Evolutionary conservation across 2,329 filamentous ascomycete genomes (phyloP).

Genomic region (Pyricularia sp.): DNA sequence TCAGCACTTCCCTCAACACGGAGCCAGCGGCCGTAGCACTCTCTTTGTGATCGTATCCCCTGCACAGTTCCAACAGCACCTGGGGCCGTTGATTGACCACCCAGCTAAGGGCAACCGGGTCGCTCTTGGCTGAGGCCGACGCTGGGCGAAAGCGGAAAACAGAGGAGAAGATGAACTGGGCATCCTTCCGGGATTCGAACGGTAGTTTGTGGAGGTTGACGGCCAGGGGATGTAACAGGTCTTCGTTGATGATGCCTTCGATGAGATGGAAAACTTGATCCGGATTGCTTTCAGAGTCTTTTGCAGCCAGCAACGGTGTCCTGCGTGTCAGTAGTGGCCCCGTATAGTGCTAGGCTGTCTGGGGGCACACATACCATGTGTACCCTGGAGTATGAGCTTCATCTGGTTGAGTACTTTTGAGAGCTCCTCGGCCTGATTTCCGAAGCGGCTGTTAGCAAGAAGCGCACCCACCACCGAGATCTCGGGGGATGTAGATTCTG

Average conservation of each 20-base stretch:
- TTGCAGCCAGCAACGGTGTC: not conserved
- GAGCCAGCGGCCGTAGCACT: conserved; percentile 87
- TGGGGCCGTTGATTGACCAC: conserved; percentile 80
- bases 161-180: conserved; percentile 91
- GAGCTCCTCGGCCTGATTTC: conserved; percentile 68
- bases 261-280: conserved; percentile 85
- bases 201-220: conserved; percentile 75
- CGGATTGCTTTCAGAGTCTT: conserved; percentile 77
- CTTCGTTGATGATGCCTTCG: conserved; percentile 73
- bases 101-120: conserved; percentile 80
- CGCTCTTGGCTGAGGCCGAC: conserved; percentile 55
- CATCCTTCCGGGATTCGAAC: conserved; percentile 94
- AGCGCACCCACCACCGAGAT: not conserved
- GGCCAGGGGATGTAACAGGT: conserved; percentile 77
- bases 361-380: conserved; percentile 56
- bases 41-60: conserved; percentile 82
- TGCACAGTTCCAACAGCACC: conserved; percentile 79
- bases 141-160: conserved; percentile 81
- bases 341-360: not conserved
- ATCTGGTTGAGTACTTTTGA: conserved; percentile 80
- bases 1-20: conserved; percentile 77
- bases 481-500: not conserved
- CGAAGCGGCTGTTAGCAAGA: not conserved
- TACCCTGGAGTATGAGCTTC: conserved; percentile 89
- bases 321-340: not conserved